phyloP scores from a whole-genome alignment of 176 grass and related monocot genomes.

The Puya raimondii region DNA sequence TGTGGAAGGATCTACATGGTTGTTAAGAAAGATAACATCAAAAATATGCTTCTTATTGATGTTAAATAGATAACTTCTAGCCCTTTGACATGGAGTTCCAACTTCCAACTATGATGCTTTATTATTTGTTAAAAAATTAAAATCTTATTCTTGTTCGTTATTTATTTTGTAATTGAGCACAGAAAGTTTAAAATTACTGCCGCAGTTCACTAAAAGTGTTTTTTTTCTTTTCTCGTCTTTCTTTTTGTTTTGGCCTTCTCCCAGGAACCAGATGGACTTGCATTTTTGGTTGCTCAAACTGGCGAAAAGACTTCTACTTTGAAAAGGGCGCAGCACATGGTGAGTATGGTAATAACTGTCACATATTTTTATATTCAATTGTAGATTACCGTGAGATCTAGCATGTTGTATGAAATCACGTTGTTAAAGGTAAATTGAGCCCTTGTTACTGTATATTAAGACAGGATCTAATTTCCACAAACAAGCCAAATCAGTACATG shows the following conservation, averaged over 20 bases:
- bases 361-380: not conserved
- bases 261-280: slow-evolving; percentile 70
- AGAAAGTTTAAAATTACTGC: not conserved
- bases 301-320: slow-evolving; percentile 18
- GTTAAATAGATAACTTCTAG: not conserved
- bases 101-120: too few relatives aligned
- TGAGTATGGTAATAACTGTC: slow-evolving; percentile 21
- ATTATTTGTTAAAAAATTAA: not conserved
- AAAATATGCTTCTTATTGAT: not conserved
- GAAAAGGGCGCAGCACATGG: slow-evolving; percentile 36
- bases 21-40: not conserved
- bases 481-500: not conserved
- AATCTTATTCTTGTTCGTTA: not conserved
- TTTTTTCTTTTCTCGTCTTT: not conserved
- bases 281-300: slow-evolving; percentile 16
- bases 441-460: not conserved
- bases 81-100: not conserved
- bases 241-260: slow-evolving; percentile 13
- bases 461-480: not conserved
- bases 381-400: not conserved
- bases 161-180: not conserved
- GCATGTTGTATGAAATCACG: not conserved
- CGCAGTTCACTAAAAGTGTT: not conserved
- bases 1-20: not conserved
- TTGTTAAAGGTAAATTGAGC: not conserved